Evolutionary conservation across 257 asterid genomes (phyloP), one percentile per base, ranked within the genome.

Genomic region (Hygrophila difformis): DNA sequence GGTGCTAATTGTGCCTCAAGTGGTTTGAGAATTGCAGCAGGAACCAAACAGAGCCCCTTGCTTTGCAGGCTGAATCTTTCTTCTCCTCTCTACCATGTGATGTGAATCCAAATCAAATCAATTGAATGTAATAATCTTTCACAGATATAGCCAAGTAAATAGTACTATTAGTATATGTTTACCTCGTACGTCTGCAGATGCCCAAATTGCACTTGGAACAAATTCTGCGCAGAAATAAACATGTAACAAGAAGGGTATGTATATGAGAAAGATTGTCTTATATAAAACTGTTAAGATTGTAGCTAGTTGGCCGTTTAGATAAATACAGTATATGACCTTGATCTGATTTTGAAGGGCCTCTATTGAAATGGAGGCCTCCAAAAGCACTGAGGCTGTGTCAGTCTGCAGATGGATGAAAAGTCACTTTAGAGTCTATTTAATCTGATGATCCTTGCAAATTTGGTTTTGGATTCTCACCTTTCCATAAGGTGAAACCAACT

Each of bases 401-500:
- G n/a, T n/a, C n/a, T n/a, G n/a, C n/a, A 44, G 88, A 51, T 20
- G 20, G 34, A 46, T 38, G 33, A 17, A 40, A 61, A 50, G 39
- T 41, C 1, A 29, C 9, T 9, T 15, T 12, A 16, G 3, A 4
- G 17, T 22, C 33, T 28, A n/a, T n/a, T n/a, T n/a, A n/a, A n/a
- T n/a, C n/a, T n/a, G n/a, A n/a, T n/a, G n/a, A n/a, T n/a, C n/a
- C n/a, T n/a, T n/a, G n/a, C n/a, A n/a, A n/a, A n/a, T n/a, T n/a
- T n/a, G n/a, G n/a, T n/a, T n/a, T n/a, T n/a, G n/a, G n/a, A n/a
- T n/a, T n/a, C n/a, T n/a, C n/a, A 74, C 89, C 81, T 79, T 79
- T 52, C 89, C 89, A 62, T 75, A 75, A 31, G 89, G 89, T 38
- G 89, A 79, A 42, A 79, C 89, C 31, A 79, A 57, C 55, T 79